A percentile compares a stretch with the other conserved stretches of the same genome.
Evolutionary conservation across 225 moss, liverwort and hornwort genomes (phyloP).

Genomic region (Marchantia paleacea): DNA sequence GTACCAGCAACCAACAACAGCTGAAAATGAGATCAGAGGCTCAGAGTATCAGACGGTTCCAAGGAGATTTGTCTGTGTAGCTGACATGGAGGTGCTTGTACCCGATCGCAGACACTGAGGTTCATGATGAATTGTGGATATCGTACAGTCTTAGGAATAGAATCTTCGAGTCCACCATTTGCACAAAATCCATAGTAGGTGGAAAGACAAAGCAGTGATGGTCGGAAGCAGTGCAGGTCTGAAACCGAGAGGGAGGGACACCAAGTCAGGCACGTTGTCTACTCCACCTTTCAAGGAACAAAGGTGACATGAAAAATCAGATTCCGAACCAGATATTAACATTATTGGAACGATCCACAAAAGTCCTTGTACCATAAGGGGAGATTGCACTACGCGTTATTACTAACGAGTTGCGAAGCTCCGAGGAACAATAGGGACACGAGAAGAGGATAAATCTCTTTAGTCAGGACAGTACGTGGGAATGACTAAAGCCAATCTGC

Average conservation of each 20-base stretch:
- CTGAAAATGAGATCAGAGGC: neutral
- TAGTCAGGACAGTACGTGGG: slow-evolving; percentile 1
- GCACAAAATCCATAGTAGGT: neutral
- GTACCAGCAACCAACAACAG: neutral
- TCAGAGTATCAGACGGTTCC: neutral
- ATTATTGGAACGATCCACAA: neutral
- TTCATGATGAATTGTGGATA: neutral
- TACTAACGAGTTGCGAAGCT: neutral
- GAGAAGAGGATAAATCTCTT: neutral
- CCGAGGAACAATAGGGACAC: neutral
- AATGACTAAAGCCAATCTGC: neutral
- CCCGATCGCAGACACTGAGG: neutral
- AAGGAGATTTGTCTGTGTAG: neutral
- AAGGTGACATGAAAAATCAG: neutral
- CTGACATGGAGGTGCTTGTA: neutral
- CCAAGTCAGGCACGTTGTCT: neutral
- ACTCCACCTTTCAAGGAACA: neutral
- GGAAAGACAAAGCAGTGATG: neutral
- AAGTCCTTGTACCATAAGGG: neutral
- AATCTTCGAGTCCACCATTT: neutral
- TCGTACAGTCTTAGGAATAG: neutral
- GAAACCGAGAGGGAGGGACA: neutral
- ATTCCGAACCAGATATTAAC: neutral
- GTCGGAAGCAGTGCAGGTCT: neutral
- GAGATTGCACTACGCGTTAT: neutral